Base-by-base conservation (phyloP, 2,329 filamentous ascomycete genomes). In the Penicillium sp. region DNA sequence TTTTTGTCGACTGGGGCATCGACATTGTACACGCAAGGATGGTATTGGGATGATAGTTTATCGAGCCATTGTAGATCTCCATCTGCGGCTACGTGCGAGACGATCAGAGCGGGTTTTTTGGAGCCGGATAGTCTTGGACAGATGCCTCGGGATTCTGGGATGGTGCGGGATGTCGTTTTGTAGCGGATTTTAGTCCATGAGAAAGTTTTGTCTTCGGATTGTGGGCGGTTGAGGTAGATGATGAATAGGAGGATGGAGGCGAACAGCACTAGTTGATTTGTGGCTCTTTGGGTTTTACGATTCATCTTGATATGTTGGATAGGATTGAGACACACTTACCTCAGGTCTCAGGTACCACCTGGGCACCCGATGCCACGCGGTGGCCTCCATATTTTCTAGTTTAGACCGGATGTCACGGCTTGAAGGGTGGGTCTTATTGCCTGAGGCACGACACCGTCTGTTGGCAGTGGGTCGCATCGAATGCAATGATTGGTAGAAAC, bases 181-280 rank as follows among this genome's bases (percentile, higher is more conserved):
- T 82, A 82, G 46, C 71, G 73, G 48, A 82, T 67, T 56, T 69
- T 73, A 24, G 68, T 73, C 79, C 79, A 82, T 56, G 71, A 68
- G 58, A 77, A 80, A 21, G 66, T 61, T 52, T 72, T 73, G 53
- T 64, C 63, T 24, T 61, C 59, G 21, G 70, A 60, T 22, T 66
- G 59, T 1, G 75, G 69, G 2, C 68, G 66, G 48, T 75, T 76
- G 5, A 77, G 60, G 57, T 65, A 77, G 33, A 79, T 48, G 37
- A 80, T 71, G 14, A 77, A 61, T 16, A 68, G 59, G 6, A 79
- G 55, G 10, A 73, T 64, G 39, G 55, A 51, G 37, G 59, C 51
- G 62, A 78, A 77, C n/a, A 77, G 44, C 24, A 66, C 45, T 6
- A 77, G 55, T 44, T 79, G 71, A 27, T 69, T 59, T 22, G 76